Evolutionary conservation across 495 filamentous ascomycete species (phyloP).

Genomic region (Articulospora tetracladia): DNA sequence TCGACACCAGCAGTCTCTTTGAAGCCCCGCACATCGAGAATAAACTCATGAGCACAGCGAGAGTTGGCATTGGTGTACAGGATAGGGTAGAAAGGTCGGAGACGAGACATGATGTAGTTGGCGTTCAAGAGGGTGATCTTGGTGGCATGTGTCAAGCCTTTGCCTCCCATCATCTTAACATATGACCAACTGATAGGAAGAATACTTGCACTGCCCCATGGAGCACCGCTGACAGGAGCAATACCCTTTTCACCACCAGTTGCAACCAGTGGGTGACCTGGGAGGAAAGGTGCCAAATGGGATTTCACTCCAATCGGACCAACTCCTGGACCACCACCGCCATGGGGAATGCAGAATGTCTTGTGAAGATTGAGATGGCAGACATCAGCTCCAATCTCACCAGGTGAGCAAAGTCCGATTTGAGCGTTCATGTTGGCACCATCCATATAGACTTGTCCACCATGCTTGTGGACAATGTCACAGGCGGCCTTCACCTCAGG

Average conservation of each 20-base stretch:
- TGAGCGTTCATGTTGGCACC: slow-evolving; percentile 99
- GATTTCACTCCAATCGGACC: slow-evolving; percentile 91
- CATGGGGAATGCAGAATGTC: slow-evolving; percentile 98
- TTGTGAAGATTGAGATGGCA: slow-evolving; percentile 99
- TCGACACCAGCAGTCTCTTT: slow-evolving; percentile 83
- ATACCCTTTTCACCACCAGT: slow-evolving; percentile 61
- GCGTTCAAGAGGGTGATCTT: slow-evolving; percentile 94
- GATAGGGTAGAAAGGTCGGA: slow-evolving; percentile 86
- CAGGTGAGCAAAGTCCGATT: slow-evolving; percentile 94
- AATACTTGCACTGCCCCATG: slow-evolving; percentile 90
- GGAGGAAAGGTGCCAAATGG: slow-evolving; percentile 76
- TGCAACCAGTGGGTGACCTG: slow-evolving; percentile 63
- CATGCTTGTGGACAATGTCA: slow-evolving; percentile 78
- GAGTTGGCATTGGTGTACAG: slow-evolving; percentile 87
- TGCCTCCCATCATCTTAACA: slow-evolving; percentile 90
- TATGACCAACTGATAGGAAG: slow-evolving; percentile 97
- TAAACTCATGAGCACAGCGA: slow-evolving; percentile 97
- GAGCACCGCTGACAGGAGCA: slow-evolving; percentile 78
- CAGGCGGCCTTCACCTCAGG: slow-evolving; percentile 85
- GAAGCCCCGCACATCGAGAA: slow-evolving; percentile 86
- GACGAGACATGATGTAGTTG: slow-evolving; percentile 92
- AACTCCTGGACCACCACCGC: slow-evolving; percentile 92
- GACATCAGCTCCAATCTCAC: slow-evolving; percentile 95
- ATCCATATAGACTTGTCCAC: slow-evolving; percentile 98
- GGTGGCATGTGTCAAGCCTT: slow-evolving; percentile 89